Conservation (phyloP, 1,284 basidiomycete genomes). For the Boletellus deceptivus region DNA sequence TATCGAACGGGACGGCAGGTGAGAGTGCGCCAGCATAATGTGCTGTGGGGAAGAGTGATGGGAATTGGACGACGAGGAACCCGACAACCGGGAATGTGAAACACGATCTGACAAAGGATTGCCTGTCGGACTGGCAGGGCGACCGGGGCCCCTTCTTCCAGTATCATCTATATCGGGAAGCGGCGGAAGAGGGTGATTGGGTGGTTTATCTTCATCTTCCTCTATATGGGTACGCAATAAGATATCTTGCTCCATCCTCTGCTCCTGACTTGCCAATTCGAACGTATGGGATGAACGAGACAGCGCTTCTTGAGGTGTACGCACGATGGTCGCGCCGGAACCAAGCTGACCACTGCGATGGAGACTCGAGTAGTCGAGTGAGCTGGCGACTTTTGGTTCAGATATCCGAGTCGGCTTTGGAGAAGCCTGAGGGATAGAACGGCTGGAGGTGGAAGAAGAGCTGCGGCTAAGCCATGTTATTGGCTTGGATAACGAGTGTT, state of each 20-base stretch:
- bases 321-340: constrained; percentile 64
- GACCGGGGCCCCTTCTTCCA: neutral
- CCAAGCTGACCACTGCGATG: constrained; percentile 54
- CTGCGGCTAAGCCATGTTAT: constrained; percentile 32
- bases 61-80: constrained; percentile 33
- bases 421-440: constrained; percentile 28
- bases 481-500: constrained; percentile 31
- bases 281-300: constrained; percentile 14
- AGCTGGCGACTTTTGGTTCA: constrained; percentile 55
- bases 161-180: constrained; percentile 35
- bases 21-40: constrained; percentile 32
- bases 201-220: constrained; percentile 31
- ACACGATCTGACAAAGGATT: constrained; percentile 21
- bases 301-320: constrained; percentile 74
- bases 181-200: constrained; percentile 58
- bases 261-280: constrained; percentile 13
- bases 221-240: constrained; percentile 19
- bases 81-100: constrained; percentile 37
- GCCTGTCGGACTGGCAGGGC: constrained; percentile 23
- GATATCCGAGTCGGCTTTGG: constrained; percentile 55
- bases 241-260: constrained; percentile 16
- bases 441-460: constrained; percentile 24
- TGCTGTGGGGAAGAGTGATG: constrained; percentile 46
- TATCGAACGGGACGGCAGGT: constrained; percentile 41
- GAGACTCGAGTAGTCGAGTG: constrained; percentile 44